phyloP scores from a whole-genome alignment of 2,329 filamentous ascomycete species.

The Venturia nashicola region DNA sequence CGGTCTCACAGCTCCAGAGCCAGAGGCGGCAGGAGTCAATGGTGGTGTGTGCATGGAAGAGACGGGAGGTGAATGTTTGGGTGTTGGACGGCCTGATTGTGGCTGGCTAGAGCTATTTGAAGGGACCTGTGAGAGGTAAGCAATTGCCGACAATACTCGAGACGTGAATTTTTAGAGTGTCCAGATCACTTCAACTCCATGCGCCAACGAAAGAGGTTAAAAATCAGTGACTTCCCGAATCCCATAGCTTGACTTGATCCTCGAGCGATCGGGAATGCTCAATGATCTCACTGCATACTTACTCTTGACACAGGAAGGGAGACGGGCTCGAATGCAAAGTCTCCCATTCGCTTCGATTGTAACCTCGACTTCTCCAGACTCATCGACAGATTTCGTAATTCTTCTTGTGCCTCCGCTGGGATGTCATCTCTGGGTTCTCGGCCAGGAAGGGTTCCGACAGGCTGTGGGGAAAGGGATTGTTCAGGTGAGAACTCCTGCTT shows the following conservation, averaged over 20 bases:
- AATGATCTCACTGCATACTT: slow-evolving; percentile 28
- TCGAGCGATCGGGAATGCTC: too few species aligned
- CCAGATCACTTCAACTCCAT: neutral
- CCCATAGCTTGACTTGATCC: neutral
- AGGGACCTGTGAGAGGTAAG: slow-evolving; percentile 24
- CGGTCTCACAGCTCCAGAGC: slow-evolving; percentile 40
- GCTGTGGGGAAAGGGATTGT: neutral
- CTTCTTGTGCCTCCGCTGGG: slow-evolving; percentile 39
- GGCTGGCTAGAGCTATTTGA: slow-evolving; percentile 28
- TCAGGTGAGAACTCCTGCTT: slow-evolving; percentile 27
- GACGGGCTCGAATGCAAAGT: slow-evolving; percentile 81
- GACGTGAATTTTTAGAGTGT: neutral
- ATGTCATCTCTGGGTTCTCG: slow-evolving; percentile 19
- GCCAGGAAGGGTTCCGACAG: slow-evolving; percentile 13
- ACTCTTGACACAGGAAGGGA: slow-evolving; percentile 78
- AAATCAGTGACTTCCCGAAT: neutral
- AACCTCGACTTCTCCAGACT: slow-evolving; percentile 62
- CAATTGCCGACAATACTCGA: slow-evolving; percentile 11
- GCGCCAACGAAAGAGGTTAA: neutral
- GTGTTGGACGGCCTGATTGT: slow-evolving; percentile 43
- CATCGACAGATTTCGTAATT: slow-evolving; percentile 59
- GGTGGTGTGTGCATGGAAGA: slow-evolving; percentile 76
- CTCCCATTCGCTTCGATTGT: slow-evolving; percentile 72
- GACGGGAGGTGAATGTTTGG: slow-evolving; percentile 52
- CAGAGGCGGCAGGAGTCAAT: slow-evolving; percentile 72